Evolutionary conservation across 139 green algal species (phyloP).

Genomic region (Chlamydomonas sp.): DNA sequence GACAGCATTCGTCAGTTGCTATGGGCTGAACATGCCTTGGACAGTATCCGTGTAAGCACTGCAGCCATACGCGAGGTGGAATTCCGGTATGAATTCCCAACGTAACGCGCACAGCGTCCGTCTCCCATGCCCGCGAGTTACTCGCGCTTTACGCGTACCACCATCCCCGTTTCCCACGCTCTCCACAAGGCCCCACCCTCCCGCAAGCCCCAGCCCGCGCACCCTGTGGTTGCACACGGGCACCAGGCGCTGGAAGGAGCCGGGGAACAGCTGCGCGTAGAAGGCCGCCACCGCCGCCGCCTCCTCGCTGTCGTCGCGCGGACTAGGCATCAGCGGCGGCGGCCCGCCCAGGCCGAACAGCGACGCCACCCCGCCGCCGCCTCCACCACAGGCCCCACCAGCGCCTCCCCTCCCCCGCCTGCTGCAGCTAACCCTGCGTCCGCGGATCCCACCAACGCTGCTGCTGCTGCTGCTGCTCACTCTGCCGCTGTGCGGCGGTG

Average conservation of each 20-base stretch:
- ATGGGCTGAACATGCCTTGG: too few relatives aligned
- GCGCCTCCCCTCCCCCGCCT: not conserved
- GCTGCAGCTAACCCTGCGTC: not conserved
- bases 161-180: not conserved
- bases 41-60: too few relatives aligned
- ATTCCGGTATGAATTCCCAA: too few relatives aligned
- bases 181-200: not conserved
- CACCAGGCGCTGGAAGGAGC: constrained; percentile 30
- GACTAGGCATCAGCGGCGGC: not conserved
- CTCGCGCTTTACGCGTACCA: not conserved
- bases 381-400: not conserved
- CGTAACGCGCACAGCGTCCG: too few relatives aligned
- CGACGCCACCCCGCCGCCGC: not conserved
- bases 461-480: not conserved
- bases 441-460: not conserved
- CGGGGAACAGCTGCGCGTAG: constrained; percentile 28
- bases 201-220: too few relatives aligned
- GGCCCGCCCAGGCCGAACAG: not conserved
- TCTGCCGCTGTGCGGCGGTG: not conserved
- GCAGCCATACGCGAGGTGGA: too few relatives aligned
- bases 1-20: too few relatives aligned
- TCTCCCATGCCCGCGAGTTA: too few relatives aligned
- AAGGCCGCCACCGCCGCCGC: constrained; percentile 24
- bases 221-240: constrained; percentile 36
- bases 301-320: constrained; percentile 34